These are phyloP conservation scores for Diutina rugosa DNA, from an alignment of 1,139 yeast genomes.

Conservation along the genomic window DNA sequence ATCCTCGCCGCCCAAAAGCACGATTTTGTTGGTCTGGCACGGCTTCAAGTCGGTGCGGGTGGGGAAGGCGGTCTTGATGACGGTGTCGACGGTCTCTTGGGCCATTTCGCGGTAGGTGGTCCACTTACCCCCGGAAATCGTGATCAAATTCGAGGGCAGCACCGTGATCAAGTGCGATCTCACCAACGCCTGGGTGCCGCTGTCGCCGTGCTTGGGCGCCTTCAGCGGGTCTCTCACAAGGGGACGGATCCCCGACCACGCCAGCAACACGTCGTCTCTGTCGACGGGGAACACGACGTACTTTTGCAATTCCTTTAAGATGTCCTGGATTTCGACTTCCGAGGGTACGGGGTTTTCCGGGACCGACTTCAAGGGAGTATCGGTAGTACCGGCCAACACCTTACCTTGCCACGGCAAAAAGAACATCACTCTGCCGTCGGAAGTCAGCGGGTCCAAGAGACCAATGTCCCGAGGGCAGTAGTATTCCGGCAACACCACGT, in stretches of 20 bases:
- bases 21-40: constrained; percentile 50
- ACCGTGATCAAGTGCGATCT: constrained; percentile 77
- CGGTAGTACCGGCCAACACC: constrained; percentile 94
- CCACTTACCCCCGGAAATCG: constrained; percentile 97
- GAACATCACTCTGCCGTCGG: constrained; percentile 95
- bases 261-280: constrained; percentile 83
- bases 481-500: constrained; percentile 82
- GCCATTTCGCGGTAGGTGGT: constrained; percentile 98
- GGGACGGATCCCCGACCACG: constrained; percentile 97
- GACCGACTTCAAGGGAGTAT: constrained; percentile 62
- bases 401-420: constrained; percentile 98
- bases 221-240: constrained; percentile 78
- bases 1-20: constrained; percentile 67
- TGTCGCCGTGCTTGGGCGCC: constrained; percentile 30
- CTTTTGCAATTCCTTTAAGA: constrained; percentile 76
- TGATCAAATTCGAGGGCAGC: constrained; percentile 63
- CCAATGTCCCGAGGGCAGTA: constrained; percentile 87
- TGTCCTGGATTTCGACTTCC: constrained; percentile 84
- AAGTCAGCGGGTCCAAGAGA: constrained; percentile 78
- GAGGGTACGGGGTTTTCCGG: constrained; percentile 78
- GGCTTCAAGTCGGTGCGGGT: constrained; percentile 25
- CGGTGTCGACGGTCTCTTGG: constrained; percentile 76
- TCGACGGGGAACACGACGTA: constrained; percentile 82
- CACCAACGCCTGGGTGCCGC: constrained; percentile 70
- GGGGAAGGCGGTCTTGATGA: constrained; percentile 39